Conservation (phyloP, 169 alveolate species). For the Babesia microti region DNA sequence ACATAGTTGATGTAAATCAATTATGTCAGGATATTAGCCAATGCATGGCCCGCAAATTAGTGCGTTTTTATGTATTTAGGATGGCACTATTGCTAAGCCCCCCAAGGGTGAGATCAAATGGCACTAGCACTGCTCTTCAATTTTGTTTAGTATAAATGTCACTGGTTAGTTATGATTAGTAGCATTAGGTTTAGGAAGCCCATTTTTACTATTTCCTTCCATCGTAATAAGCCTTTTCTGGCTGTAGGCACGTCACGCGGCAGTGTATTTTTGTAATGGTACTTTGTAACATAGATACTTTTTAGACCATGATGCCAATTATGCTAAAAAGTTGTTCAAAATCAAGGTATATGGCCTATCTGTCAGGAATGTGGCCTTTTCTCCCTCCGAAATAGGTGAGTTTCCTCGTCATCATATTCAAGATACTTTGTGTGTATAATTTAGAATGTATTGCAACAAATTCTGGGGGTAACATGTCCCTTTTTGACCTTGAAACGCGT, state of each 20-base stretch:
- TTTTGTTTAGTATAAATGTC: constrained; percentile 3
- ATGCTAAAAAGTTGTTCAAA: too few relatives aligned
- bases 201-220: constrained; percentile 28
- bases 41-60: constrained; percentile 47
- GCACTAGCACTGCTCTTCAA: constrained; percentile 13
- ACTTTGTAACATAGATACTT: background rate
- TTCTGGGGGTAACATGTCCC: too few relatives aligned
- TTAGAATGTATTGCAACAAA: too few relatives aligned
- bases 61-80: constrained; percentile 17
- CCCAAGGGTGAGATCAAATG: constrained; percentile 51
- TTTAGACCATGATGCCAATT: background rate
- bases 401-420: too few relatives aligned
- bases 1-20: constrained; percentile 33
- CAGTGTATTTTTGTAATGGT: constrained; percentile 11
- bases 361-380: too few relatives aligned
- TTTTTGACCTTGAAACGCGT: too few relatives aligned
- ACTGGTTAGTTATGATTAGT: constrained; percentile 1
- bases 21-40: constrained; percentile 37
- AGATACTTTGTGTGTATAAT: too few relatives aligned
- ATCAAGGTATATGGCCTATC: too few relatives aligned
- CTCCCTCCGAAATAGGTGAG: too few relatives aligned
- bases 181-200: constrained; percentile 23
- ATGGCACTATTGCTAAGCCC: constrained; percentile 31
- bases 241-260: constrained; percentile 25
- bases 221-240: constrained; percentile 10